Conservation (phyloP, 768 basidiomycete species). For the Leccinum obscurum region DNA sequence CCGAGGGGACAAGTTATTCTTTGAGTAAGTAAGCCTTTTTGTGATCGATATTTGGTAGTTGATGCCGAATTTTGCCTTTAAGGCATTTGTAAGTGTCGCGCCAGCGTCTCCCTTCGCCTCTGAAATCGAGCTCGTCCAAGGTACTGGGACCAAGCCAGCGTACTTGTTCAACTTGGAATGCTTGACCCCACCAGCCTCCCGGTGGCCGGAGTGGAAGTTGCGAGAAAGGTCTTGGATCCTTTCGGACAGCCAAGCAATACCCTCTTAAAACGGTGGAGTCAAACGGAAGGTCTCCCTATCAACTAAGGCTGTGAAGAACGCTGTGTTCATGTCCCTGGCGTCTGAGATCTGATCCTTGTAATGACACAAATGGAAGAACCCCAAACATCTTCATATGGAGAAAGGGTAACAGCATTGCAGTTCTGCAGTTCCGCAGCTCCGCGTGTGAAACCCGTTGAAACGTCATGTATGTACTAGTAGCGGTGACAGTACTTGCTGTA, state of each 20-base stretch:
- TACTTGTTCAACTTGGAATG: conserved; percentile 44
- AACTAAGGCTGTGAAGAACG: conserved; percentile 11
- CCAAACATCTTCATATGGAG: too few species aligned
- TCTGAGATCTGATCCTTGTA: neutral
- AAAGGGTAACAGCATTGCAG: neutral
- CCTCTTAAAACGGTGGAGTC: conserved; percentile 37
- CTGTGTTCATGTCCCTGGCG: neutral
- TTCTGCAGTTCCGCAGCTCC: neutral
- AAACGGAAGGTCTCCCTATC: conserved; percentile 37
- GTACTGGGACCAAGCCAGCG: conserved; percentile 52
- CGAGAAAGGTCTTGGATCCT: conserved; percentile 43
- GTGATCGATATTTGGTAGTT: neutral
- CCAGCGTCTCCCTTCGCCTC: neutral
- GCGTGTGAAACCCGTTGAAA: conserved; percentile 21
- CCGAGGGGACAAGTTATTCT: conserved; percentile 49
- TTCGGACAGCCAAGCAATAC: conserved; percentile 42
- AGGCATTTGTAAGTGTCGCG: conserved; percentile 21
- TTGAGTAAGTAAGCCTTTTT: conserved; percentile 43
- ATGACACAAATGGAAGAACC: neutral
- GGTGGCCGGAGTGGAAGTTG: conserved; percentile 40
- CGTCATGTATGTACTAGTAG: neutral
- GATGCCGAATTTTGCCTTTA: neutral
- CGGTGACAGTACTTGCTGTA: neutral
- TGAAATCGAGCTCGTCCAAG: conserved; percentile 21
- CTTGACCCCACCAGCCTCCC: conserved; percentile 34